Base-by-base conservation (phyloP, 2,329 filamentous ascomycete genomes). In the Verticillium dahliae region DNA sequence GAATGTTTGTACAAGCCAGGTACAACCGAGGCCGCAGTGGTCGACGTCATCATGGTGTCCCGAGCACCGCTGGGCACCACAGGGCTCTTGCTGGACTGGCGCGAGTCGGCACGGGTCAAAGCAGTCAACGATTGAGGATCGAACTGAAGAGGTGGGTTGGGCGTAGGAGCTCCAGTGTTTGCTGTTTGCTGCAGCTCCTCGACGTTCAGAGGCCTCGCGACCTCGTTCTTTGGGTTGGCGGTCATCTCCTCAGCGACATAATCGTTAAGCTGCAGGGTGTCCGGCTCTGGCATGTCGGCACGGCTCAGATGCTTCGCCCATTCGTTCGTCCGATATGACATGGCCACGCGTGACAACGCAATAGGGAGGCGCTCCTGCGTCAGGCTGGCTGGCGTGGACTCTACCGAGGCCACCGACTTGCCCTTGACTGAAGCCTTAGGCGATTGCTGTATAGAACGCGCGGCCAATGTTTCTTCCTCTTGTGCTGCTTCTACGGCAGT, bases 271-370 rank as follows among this genome's bases (percentile, higher is more conserved):
- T 83, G 78, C 13, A 90, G 72, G 1, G 86, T 82, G 7, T 91
- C 88, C 0, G 83, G 74, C 57, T 87, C 83, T 1, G 92, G 92
- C 5, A 79, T 77, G 15, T 97, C 93, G 6, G 94, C 92, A 52
- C 84, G 78, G 65, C 87, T 86, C 11, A 97, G 80, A 72, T 97
- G 92, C 73, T 97, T 97, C 0, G 92, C 92, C 94, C 94, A 98
- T 75, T 98, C 94, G 66, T 96, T 96, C 1, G 92, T 97, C 62
- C 94, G 86, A 71, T 95, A 96, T 0, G 90, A 90, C 72, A 91
- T 79, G 1, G 92, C 89, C 9, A 96, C 84, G 63, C 85, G 88
- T 1, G 92, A 95, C 38, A 92, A 75, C 13, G 86, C 85, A n/a
- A 81, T 78, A 0, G 91, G 90, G 10, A 96, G 81, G 11, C 81